Evolutionary conservation across 768 basidiomycete species (phyloP).

Genomic region (Leccinum barrowsii): DNA sequence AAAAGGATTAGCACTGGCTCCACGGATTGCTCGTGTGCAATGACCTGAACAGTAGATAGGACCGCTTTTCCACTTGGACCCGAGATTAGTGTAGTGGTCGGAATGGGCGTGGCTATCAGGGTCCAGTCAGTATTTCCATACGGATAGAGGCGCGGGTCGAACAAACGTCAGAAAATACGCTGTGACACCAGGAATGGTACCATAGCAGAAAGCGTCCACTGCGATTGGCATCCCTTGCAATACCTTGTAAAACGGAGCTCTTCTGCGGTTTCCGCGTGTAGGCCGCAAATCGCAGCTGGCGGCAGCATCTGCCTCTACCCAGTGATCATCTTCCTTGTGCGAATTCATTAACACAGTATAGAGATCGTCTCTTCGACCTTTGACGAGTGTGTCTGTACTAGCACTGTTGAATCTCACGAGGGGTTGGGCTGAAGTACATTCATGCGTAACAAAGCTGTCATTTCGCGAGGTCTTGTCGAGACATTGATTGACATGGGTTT

Average conservation of each 20-base stretch:
- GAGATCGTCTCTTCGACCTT: constrained; percentile 30
- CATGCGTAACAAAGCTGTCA: not conserved
- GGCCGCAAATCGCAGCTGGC: constrained; percentile 48
- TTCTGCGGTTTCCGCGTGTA: constrained; percentile 53
- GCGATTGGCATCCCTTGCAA: constrained; percentile 97
- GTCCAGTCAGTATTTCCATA: constrained; percentile 7
- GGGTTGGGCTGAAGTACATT: not conserved
- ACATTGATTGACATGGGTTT: constrained; percentile 57
- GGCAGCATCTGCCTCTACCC: constrained; percentile 71
- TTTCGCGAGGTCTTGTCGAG: constrained; percentile 36
- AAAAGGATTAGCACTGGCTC: not conserved
- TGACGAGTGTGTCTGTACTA: not conserved
- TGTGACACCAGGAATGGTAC: constrained; percentile 81
- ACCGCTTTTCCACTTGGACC: constrained; percentile 82
- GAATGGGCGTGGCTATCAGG: constrained; percentile 85
- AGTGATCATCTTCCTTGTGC: constrained; percentile 72
- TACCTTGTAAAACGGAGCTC: constrained; percentile 94
- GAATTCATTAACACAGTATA: constrained; percentile 93
- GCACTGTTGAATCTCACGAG: not conserved
- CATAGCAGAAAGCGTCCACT: constrained; percentile 96
- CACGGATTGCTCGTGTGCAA: not conserved
- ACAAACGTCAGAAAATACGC: constrained; percentile 88
- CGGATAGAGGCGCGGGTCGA: not conserved
- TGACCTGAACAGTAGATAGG: constrained; percentile 90
- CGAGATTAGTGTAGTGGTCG: constrained; percentile 92